phyloP scores from a whole-genome alignment of 306 rosid species.

The Pachyrhizus erosus region DNA sequence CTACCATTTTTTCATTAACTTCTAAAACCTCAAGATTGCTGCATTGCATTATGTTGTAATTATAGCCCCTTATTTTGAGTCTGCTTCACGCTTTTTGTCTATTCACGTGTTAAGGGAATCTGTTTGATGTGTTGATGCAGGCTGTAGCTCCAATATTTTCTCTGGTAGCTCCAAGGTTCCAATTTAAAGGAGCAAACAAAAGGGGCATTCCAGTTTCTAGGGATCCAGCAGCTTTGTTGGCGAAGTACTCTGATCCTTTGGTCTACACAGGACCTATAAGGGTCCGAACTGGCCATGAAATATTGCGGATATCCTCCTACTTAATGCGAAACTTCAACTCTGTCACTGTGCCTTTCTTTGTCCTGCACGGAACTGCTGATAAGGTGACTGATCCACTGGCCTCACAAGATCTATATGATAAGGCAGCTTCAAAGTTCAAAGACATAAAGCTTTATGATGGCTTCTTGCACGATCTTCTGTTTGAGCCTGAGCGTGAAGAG shows the following conservation, averaged over 20 bases:
- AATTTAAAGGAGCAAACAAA: slow-evolving; percentile 97
- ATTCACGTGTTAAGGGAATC: neutral
- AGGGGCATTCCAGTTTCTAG: slow-evolving; percentile 98
- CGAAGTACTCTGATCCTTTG: slow-evolving; percentile 93
- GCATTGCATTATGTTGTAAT: neutral
- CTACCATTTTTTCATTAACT: neutral
- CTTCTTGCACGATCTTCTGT: slow-evolving; percentile 89
- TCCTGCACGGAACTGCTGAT: slow-evolving; percentile 97
- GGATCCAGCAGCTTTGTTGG: slow-evolving; percentile 91
- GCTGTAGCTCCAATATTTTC: slow-evolving; percentile 93
- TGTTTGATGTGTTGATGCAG: slow-evolving; percentile 50
- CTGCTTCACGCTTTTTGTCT: neutral
- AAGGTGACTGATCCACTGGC: slow-evolving; percentile 95
- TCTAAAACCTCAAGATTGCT: neutral
- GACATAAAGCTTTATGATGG: slow-evolving; percentile 95
- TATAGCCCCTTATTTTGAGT: neutral
- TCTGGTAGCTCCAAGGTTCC: slow-evolving; percentile 82
- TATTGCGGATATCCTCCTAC: slow-evolving; percentile 78
- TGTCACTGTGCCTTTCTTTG: slow-evolving; percentile 91
- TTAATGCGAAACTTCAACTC: slow-evolving; percentile 71
- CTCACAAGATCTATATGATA: slow-evolving; percentile 78
- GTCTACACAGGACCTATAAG: slow-evolving; percentile 98
- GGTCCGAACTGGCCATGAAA: slow-evolving; percentile 97
- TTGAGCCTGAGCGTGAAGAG: slow-evolving; percentile 94
- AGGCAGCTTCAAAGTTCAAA: slow-evolving; percentile 81